Base-by-base conservation (phyloP, 805 yeast species). In the Scheffersomyces ergatensis region DNA sequence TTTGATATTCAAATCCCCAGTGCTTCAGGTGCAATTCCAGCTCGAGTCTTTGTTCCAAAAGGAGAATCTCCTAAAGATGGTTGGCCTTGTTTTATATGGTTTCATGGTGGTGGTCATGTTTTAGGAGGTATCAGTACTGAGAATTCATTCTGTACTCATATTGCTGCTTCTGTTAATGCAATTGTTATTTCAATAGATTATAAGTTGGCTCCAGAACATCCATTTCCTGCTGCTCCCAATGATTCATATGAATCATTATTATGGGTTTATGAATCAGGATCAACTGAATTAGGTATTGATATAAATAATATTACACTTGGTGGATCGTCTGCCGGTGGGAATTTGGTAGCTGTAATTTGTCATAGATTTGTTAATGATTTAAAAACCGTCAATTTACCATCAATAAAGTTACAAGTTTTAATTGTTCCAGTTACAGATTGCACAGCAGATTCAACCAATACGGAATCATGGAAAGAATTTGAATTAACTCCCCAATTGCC, bases 291-390 rank as follows among this genome's bases (percentile, higher is more conserved):
- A 23, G 53, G 50, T 1, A 54, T 63, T 18, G 60, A 69, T 40
- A 48, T 52, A 34, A 48, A 53, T 12, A 66, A 61, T 38, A 53
- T 75, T 3, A 64, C 65, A 12, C 54, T 68, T 12, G 76, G 69
- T 13, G 79, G 80, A 1, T 66, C 72, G 7, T 74, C 79, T 4
- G 79, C 79, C 12, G 73, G 73, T 12, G 72, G 71, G 4, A 60
- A 64, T 39, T 49, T 68, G 38, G 54, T 72, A 29, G 70, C 69
- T 1, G 71, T 69, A 5, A 51, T 53, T 14, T 47, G 62, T n/a
- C 65, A 65, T 44, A 58, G 62, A 39, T 62, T 49, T 38, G 67
- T 62, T 20, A 43, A 51, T 21, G 59, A 65, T 9, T 45, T 47
- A n/a, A 29, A 45, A 4, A 21, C 54, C 17, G 32, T 39, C 15